phyloP scores from a whole-genome alignment of 495 filamentous ascomycete genomes.

The Chaetomium cochliodes region DNA sequence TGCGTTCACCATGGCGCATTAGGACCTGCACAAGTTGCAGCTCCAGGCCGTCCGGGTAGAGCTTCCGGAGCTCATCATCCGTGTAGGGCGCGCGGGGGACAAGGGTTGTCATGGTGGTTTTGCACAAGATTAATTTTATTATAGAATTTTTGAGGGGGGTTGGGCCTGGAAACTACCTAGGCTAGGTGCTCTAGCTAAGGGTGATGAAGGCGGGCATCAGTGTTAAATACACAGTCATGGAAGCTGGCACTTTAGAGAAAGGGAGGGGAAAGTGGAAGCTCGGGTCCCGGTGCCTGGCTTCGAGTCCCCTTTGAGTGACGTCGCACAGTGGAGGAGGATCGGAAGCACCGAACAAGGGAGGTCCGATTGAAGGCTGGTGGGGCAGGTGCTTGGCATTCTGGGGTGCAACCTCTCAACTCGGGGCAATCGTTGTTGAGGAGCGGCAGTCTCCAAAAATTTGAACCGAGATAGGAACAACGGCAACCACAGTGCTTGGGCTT shows the following conservation, averaged over 20 bases:
- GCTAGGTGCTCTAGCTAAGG: too few relatives aligned
- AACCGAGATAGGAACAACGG: background rate
- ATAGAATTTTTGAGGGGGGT: background rate
- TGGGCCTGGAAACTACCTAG: background rate
- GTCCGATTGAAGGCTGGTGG: background rate
- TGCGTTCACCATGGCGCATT: constrained; percentile 88
- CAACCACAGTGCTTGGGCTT: too few relatives aligned
- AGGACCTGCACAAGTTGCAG: constrained; percentile 89
- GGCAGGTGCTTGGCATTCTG: background rate
- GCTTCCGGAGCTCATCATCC: constrained; percentile 70
- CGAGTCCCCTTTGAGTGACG: constrained; percentile 5
- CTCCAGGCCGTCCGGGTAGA: constrained; percentile 78
- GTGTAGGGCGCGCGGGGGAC: constrained; percentile 73
- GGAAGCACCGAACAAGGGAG: too few relatives aligned
- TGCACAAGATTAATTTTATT: background rate
- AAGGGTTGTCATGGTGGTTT: constrained; percentile 69
- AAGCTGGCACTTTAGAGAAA: background rate
- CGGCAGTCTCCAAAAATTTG: constrained; percentile 1
- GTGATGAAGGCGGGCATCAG: too few relatives aligned
- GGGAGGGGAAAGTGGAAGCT: background rate
- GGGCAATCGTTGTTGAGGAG: background rate
- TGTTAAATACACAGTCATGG: too few relatives aligned
- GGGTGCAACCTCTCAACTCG: background rate
- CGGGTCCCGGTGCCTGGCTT: background rate
- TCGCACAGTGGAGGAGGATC: background rate